Percentiles rank a stretch among this genome's conserved stretches.
These are phyloP conservation scores for Lodderomyces metapsilosis DNA, from an alignment of 1,139 yeast genomes.

Conservation along the genomic window DNA sequence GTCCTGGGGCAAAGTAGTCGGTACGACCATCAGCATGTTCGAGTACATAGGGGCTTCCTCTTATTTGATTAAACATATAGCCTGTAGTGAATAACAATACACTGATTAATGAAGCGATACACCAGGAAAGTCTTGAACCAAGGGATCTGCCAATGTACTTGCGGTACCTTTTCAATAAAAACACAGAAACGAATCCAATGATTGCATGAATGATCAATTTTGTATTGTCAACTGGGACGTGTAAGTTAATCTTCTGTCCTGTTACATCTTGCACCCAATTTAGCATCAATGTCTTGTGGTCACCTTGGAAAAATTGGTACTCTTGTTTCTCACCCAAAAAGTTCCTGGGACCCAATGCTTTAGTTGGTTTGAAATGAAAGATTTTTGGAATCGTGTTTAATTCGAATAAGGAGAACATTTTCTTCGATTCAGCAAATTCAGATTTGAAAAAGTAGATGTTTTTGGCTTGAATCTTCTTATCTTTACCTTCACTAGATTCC, in stretches of 20 bases:
- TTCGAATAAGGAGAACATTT: constrained; percentile 53
- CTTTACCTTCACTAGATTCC: constrained; percentile 17
- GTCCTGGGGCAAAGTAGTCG: constrained; percentile 63
- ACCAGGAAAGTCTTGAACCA: constrained; percentile 55
- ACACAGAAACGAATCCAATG: constrained; percentile 26
- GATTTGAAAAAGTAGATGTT: constrained; percentile 69
- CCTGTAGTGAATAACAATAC: constrained; percentile 80
- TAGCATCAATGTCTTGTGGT: constrained; percentile 43
- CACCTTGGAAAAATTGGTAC: constrained; percentile 55
- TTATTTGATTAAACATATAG: constrained; percentile 88
- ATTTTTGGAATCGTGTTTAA: constrained; percentile 80
- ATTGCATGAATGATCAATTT: constrained; percentile 51
- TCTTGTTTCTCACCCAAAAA: constrained; percentile 38
- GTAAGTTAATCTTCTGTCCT: constrained; percentile 45
- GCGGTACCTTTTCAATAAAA: constrained; percentile 24
- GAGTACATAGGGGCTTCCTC: constrained; percentile 70
- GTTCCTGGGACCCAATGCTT: constrained; percentile 24
- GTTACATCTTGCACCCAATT: constrained; percentile 38
- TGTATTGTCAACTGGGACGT: constrained; percentile 56
- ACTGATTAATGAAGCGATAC: constrained; percentile 54
- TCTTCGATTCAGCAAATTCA: constrained; percentile 60
- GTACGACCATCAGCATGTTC: constrained; percentile 54
- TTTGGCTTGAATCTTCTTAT: constrained; percentile 15
- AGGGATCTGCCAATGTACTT: constrained; percentile 33
- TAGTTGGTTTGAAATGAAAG: constrained; percentile 62